Evolutionary conservation across 257 asterid genomes (phyloP), one percentile per base, ranked within the genome.

Genomic region (Nicotiana obtusifolia): DNA sequence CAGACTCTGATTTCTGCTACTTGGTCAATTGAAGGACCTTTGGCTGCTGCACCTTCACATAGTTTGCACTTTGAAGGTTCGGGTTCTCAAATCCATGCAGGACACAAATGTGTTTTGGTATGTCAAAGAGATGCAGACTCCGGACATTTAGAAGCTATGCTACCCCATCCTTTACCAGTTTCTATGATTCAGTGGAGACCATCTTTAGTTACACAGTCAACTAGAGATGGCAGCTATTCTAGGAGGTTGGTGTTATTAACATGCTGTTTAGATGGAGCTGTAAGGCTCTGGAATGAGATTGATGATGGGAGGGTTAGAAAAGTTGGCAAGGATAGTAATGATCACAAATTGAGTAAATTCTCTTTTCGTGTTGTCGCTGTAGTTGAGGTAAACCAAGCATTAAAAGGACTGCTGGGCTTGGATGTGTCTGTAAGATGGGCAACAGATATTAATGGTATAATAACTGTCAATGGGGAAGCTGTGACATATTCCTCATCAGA

Each of bases 171-270:
- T 7, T 84, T 87, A 88, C 95, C 97, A 88, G 88, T 96, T 81
- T 84, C 88, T 79, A 89, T 89, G 95, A 92, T 96, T 69, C 98
- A 96, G 81, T 96, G 98, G 98, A 94, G 99, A 86, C 99, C 99
- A 24, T 87, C 88, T 81, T 86, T 89, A 61, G 88, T 93, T 84
- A 90, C 86, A 85, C 91, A 87, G 83, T 83, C 90, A 41, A 88
- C 52, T 57, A 91, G 85, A 84, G 90, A 85, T 82, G 89, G 77
- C 77, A 82, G 87, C 59, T 88, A 84, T 77, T 86, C 88, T 20
- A 86, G 76, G 77, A 92, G 97, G 84, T 82, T 88, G 33, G 91
- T 91, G 87, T 89, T 96, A 88, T 86, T 94, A 89, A 92, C 97
- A 20, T 89, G 97, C 89, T 91, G 97, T 80, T 71, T 91, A 24